Base-by-base conservation (phyloP, 805 yeast genomes). In the Ogataea paradorogensis region DNA sequence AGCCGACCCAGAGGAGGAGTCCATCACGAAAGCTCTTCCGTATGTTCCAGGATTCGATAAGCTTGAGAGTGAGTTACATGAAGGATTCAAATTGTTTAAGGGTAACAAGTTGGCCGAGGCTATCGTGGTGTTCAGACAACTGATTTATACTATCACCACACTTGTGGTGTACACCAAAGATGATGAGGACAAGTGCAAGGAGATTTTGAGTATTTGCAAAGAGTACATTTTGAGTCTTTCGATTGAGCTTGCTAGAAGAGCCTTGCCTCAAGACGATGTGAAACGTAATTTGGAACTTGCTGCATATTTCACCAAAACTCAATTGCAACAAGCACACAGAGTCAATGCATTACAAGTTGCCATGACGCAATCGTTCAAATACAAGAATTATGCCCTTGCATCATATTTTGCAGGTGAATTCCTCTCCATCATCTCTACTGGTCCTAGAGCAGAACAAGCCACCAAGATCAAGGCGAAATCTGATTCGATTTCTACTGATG, bases 251-350 rank as follows among this genome's bases (percentile, higher is more conserved):
- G 76, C 76, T 40, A 90, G 99, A 66, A 88, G 98, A 66, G 60
- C 84, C 9, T 66, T 95, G 43, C 86, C 84, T 23, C 71, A 81
- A 9, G 74, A 74, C 22, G 81, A 82, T 45, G 70, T 84, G 40
- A 84, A 88, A 63, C 84, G 98, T 48, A 90, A 88, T 63, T 73
- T 93, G 58, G 98, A 93, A 64, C 70, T 93, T 51, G 98, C 99
- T 5, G 95, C 98, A 1, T 91, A 91, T 66, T 95, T 93, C 71
- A 88, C 99, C 10, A 81, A 78, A 58, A 82, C 90, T 20, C 77
- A 84, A 49, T 74, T 93, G 52, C 87, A 84, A 48, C 81, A 85
- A 25, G 82, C 84, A 7, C 99, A 93, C 64, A 78, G 84, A 44
- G 78, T 83, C 38, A 83, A 88, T 57, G 96, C 98, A 9, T 72